Evolutionary conservation across 1,284 basidiomycete species (phyloP), one percentile per base, ranked within the genome.

Genomic region (Flammula alnicola): DNA sequence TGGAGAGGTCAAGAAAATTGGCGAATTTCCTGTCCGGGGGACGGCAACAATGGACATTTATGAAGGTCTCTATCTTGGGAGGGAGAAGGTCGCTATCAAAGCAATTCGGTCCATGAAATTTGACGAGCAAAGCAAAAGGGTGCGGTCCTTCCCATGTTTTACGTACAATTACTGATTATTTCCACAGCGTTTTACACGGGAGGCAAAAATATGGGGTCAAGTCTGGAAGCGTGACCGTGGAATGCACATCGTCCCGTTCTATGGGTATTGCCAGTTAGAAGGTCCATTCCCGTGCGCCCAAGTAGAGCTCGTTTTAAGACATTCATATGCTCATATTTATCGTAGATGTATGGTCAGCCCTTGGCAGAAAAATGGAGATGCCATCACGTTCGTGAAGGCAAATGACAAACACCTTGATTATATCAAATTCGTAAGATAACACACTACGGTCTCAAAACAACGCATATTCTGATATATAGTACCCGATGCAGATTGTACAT

Each of bases 321-420:
- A n/a, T n/a, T n/a, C n/a, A n/a, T n/a, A n/a, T n/a, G n/a, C n/a
- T n/a, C n/a, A n/a, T n/a, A n/a, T n/a, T n/a, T n/a, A n/a, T n/a
- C n/a, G n/a, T n/a, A n/a, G n/a, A n/a, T n/a, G n/a, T n/a, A 76
- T 83, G 59, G 74, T 83, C 38, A 80, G 77, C 54, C 81, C 80
- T 10, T 83, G 79, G 77, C 75, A 77, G 61, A 61, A 65, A 16
- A 75, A 82, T 48, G 81, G 80, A n/a, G 76, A 74, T 40, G 74
- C 74, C 11, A 59, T 79, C 31, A 69, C 68, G 19, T 83, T 78
- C 55, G 71, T 80, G 27, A 70, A 67, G 36, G 60, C 59, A 10
- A 62, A 71, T 35, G 65, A 69, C 32, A 29, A 20, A 19, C 58
- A 64, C 10, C 66, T 74, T 7, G 69, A 80, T 47, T 76, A 81